A percentile compares a stretch with the other conserved stretches of the same genome.
Evolutionary conservation across 352 stramenopile species (phyloP).

Genomic region (Phytopythium ostracodes): DNA sequence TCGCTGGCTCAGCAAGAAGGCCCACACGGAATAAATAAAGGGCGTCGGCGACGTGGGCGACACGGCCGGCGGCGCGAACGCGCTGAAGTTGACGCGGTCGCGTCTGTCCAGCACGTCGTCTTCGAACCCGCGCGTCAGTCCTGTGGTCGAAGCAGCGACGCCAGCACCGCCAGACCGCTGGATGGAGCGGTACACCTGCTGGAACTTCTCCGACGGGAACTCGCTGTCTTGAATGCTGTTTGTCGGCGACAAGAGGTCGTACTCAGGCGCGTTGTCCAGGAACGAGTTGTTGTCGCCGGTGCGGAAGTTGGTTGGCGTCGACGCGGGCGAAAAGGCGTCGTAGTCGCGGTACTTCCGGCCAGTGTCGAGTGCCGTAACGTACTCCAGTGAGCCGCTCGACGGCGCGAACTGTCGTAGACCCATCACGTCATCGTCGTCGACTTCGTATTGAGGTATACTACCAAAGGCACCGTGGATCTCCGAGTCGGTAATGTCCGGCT

Average conservation of each 20-base stretch:
- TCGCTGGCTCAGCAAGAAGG: slow-evolving; percentile 67
- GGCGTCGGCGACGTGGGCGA: slow-evolving; percentile 41
- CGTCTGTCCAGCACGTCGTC: slow-evolving; percentile 18
- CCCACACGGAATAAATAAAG: slow-evolving; percentile 73
- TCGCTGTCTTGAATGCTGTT: slow-evolving; percentile 53
- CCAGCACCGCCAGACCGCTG: slow-evolving; percentile 25
- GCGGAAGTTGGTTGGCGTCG: slow-evolving; percentile 26
- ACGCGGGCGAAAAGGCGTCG: slow-evolving; percentile 40
- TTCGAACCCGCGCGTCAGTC: not conserved
- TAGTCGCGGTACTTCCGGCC: slow-evolving; percentile 45
- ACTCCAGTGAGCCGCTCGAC: slow-evolving; percentile 23
- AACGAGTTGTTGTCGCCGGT: slow-evolving; percentile 19
- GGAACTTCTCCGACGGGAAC: slow-evolving; percentile 68
- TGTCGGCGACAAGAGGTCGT: slow-evolving; percentile 50
- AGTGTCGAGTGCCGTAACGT: slow-evolving; percentile 28
- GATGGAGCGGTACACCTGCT: slow-evolving; percentile 74
- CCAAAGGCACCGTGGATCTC: slow-evolving; percentile 31
- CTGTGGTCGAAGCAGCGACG: slow-evolving; percentile 6
- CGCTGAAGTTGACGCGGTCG: slow-evolving; percentile 77
- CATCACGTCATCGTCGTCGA: slow-evolving; percentile 28
- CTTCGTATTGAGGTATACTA: slow-evolving; percentile 20
- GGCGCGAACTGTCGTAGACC: slow-evolving; percentile 30
- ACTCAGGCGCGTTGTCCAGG: slow-evolving; percentile 25
- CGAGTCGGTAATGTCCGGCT: slow-evolving; percentile 27
- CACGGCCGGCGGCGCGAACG: slow-evolving; percentile 62